Base-by-base conservation (phyloP, 2,329 filamentous ascomycete genomes). In the Aspergillus hiratsukae region DNA sequence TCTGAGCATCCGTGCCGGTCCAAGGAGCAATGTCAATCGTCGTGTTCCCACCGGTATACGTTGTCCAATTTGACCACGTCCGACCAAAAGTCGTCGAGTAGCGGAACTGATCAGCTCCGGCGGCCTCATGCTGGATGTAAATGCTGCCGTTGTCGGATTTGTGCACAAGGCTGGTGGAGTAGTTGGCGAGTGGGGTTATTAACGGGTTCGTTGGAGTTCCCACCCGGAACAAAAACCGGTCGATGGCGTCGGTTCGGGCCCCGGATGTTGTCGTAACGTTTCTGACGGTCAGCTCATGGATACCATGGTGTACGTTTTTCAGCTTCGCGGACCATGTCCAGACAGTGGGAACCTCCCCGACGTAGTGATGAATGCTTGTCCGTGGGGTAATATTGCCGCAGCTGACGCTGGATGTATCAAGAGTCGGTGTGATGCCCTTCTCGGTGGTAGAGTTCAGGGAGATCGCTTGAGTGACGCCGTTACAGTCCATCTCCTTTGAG, bases 171-270 rank as follows among this genome's bases (percentile, higher is more conserved):
- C 72, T 75, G 10, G 71, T 74, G 3, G 83, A 83, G 69, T 85
- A 86, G 64, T 86, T 86, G 35, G 82, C 81, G 1, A 70, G 68
- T 0, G 81, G 79, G 62, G 84, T 86, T 0, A 85, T 76, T 49
- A 87, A 79, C 0, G 83, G 83, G 64, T 87, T 87, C 57, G 81
- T 73, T 2, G 63, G 63, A 58, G 79, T 74, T 31, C 84, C 85
- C 49, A 86, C 75, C n/a, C 84, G 81, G 63, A 87, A 73, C 59
- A 87, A 74, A 69, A 87, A 85, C 56, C 81, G 79, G 59, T 87
- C 84, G 17, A 77, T 69, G 0, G 81, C 75, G 49, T 78, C 74
- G 0, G 82, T 85, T 31, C 69, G 69, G 2, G 64, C 68, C 2
- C 75, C 76, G 17, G 72, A 70, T 4, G 68, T 64, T 41, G 73